A percentile compares a stretch with the other conserved stretches of the same genome.
phyloP scores from a whole-genome alignment of 495 filamentous ascomycete genomes.

The Podospora bellae-mahoneyi region DNA sequence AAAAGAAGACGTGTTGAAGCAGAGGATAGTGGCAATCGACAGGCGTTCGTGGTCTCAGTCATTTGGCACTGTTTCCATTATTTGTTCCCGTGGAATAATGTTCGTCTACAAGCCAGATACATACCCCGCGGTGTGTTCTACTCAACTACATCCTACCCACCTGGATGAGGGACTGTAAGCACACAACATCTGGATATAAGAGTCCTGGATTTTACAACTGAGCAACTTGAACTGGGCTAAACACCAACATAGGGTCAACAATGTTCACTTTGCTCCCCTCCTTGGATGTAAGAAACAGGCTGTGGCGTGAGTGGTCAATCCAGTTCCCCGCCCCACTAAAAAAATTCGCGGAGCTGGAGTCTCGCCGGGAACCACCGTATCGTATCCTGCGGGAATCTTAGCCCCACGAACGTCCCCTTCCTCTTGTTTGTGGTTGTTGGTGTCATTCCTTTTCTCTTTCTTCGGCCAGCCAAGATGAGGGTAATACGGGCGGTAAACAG shows the following conservation, averaged over 20 bases:
- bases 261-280: background rate
- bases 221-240: background rate
- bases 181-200: background rate
- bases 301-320: background rate
- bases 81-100: too few species aligned
- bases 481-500: slow-evolving; percentile 43
- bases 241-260: background rate
- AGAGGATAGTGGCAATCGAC: background rate
- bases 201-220: background rate
- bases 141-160: background rate
- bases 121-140: background rate
- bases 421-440: slow-evolving; percentile 17
- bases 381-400: background rate
- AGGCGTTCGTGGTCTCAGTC: background rate
- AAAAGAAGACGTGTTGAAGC: background rate
- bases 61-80: background rate
- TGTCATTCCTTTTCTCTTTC: slow-evolving; percentile 27
- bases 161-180: background rate
- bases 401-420: slow-evolving; percentile 1
- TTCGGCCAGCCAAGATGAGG: slow-evolving; percentile 38
- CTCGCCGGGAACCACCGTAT: slow-evolving; percentile 10
- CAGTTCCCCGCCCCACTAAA: slow-evolving; percentile 29
- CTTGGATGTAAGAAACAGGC: background rate
- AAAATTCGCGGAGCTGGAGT: slow-evolving; percentile 32
- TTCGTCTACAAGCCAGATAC: background rate